Evolutionary conservation across 306 rosid genomes (phyloP).

Genomic region (Acacia confusa): DNA sequence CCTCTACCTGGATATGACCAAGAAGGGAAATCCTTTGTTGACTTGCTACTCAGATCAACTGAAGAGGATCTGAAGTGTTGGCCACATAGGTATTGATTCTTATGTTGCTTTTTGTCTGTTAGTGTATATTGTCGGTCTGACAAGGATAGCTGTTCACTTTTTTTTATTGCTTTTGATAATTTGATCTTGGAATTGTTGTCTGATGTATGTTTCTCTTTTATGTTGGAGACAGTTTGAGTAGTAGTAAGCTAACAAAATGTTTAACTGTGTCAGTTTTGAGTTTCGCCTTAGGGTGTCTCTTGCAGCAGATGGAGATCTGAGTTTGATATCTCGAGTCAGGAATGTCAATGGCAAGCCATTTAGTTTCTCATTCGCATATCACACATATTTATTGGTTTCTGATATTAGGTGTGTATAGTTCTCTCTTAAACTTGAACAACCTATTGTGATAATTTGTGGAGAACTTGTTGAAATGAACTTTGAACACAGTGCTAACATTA

Average conservation of each 20-base stretch:
- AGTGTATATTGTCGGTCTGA: not conserved
- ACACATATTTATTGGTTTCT: conserved; percentile 80
- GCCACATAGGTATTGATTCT: conserved; percentile 55
- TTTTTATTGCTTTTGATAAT: not conserved
- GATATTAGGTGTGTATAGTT: conserved; percentile 73
- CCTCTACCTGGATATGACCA: conserved; percentile 56
- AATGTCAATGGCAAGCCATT: conserved; percentile 83
- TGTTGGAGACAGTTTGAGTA: conserved; percentile 24
- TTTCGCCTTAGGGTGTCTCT: conserved; percentile 83
- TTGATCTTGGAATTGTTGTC: conserved; percentile 12
- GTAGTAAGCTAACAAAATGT: conserved; percentile 19
- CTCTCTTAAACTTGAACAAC: not conserved
- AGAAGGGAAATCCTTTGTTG: conserved; percentile 60
- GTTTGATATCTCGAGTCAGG: conserved; percentile 70
- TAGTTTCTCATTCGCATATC: conserved; percentile 86
- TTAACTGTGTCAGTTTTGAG: conserved; percentile 65
- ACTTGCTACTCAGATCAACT: conserved; percentile 72
- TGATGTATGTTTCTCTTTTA: conserved; percentile 4
- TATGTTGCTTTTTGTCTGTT: not conserved
- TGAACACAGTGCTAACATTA: not conserved
- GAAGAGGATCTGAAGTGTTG: conserved; percentile 83
- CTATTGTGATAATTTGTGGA: not conserved
- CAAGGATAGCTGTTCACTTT: not conserved
- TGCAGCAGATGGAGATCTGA: conserved; percentile 54
- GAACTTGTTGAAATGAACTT: not conserved